phyloP scores from a whole-genome alignment of 148 eudicot genomes.

The Rhododendron ovatum region DNA sequence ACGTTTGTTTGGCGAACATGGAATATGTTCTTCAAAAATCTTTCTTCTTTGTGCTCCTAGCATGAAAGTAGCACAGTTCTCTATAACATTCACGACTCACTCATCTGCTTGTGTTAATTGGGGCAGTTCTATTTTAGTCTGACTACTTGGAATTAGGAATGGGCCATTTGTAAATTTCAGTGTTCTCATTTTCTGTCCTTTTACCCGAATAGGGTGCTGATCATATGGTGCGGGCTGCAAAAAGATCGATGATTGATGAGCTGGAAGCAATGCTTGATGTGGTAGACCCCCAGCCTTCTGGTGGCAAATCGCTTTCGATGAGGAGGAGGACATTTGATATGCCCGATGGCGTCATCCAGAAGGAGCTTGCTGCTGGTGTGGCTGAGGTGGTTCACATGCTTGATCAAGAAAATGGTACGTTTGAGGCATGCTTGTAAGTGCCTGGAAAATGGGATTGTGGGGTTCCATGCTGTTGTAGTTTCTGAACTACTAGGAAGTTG shows the following conservation, averaged over 20 bases:
- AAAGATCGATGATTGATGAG: constrained; percentile 91
- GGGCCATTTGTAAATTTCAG: background rate
- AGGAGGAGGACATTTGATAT: constrained; percentile 89
- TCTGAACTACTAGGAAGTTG: constrained; percentile 1
- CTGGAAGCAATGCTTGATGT: constrained; percentile 98
- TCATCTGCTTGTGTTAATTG: background rate
- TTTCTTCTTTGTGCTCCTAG: background rate
- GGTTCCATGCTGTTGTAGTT: constrained; percentile 10
- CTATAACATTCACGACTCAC: background rate
- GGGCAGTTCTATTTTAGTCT: background rate
- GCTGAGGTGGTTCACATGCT: constrained; percentile 84
- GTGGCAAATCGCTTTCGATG: constrained; percentile 49
- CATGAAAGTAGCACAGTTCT: background rate
- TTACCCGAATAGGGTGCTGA: constrained; percentile 61
- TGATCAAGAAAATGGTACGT: constrained; percentile 34
- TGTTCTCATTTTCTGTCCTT: background rate
- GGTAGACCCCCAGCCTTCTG: constrained; percentile 80
- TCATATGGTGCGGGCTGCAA: constrained; percentile 83
- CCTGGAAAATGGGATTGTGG: background rate
- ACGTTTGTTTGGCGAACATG: background rate
- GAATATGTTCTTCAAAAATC: background rate
- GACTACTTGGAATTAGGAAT: background rate
- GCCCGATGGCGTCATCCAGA: constrained; percentile 72
- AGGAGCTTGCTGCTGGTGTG: constrained; percentile 88
- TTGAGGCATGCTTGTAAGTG: constrained; percentile 30